Percentiles rank a stretch among this genome's conserved stretches.
These are phyloP conservation scores for Didymellaceae sp. DNA, from an alignment of 2,329 filamentous ascomycete genomes.

Conservation along the genomic window DNA sequence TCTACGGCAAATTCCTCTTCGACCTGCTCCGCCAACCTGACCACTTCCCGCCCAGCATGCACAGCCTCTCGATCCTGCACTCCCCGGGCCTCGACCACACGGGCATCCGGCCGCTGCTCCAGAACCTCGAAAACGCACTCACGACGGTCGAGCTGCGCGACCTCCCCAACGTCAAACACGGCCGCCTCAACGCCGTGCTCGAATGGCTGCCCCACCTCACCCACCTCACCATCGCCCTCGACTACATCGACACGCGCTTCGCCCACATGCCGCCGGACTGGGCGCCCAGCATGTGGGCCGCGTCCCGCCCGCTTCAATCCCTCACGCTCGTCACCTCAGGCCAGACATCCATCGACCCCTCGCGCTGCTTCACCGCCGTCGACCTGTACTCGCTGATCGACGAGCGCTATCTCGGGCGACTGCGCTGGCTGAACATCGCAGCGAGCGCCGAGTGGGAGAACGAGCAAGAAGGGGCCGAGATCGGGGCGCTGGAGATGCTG, in stretches of 20 bases:
- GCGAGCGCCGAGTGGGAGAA: conserved; percentile 50
- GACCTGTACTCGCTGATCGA: conserved; percentile 53
- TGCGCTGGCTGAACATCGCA: conserved; percentile 49
- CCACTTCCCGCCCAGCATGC: conserved; percentile 40
- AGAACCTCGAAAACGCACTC: conserved; percentile 40
- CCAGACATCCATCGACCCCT: conserved; percentile 35
- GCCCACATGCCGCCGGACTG: conserved; percentile 33
- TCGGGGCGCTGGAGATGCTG: conserved; percentile 49
- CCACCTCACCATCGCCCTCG: conserved; percentile 52
- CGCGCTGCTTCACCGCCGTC: conserved; percentile 49
- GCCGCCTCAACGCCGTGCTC: conserved; percentile 51
- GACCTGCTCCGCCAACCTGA: conserved; percentile 43
- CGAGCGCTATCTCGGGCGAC: conserved; percentile 48
- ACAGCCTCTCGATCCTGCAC: conserved; percentile 49
- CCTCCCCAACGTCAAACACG: conserved; percentile 49
- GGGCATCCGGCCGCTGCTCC: conserved; percentile 48
- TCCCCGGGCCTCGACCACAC: conserved; percentile 49
- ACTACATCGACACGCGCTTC: conserved; percentile 55
- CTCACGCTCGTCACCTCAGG: conserved; percentile 52
- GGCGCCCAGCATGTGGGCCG: conserved; percentile 18
- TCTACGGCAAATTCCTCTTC: conserved; percentile 52
- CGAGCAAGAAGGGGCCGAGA: conserved; percentile 41
- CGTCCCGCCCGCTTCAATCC: conserved; percentile 43
- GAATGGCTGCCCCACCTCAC: conserved; percentile 49
- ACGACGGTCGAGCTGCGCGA: conserved; percentile 49